phyloP scores from a whole-genome alignment of 148 eudicot species.

The Diospyros kaki region DNA sequence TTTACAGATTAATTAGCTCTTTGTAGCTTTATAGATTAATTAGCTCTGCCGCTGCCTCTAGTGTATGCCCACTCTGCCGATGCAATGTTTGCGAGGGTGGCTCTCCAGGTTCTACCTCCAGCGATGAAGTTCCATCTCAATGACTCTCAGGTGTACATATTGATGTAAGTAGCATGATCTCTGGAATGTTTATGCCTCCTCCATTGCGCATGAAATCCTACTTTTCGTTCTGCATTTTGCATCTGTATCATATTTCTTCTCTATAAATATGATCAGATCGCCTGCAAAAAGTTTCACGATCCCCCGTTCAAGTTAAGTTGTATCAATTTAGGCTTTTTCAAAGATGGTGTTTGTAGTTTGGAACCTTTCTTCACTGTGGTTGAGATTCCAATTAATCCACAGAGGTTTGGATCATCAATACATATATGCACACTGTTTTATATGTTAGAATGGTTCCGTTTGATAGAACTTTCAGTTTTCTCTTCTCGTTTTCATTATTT shows the following conservation, averaged over 20 bases:
- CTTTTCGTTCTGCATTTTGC: not conserved
- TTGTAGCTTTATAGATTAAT: too few relatives aligned
- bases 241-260: not conserved
- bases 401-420: too few relatives aligned
- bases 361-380: not conserved
- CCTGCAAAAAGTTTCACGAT: not conserved
- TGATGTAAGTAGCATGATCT: conserved; percentile 3
- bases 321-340: not conserved
- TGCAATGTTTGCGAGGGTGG: conserved; percentile 48
- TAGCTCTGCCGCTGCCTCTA: conserved; percentile 20
- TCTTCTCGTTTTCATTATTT: too few relatives aligned
- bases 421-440: too few relatives aligned
- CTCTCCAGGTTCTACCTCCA: conserved; percentile 21
- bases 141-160: conserved; percentile 17
- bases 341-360: not conserved
- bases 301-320: not conserved
- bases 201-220: not conserved
- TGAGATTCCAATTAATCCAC: not conserved
- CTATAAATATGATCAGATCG: not conserved
- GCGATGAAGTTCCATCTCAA: conserved; percentile 13
- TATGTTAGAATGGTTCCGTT: too few relatives aligned
- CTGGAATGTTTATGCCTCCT: not conserved
- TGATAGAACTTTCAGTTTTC: too few relatives aligned
- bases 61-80: conserved; percentile 82
- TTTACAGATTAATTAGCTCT: too few relatives aligned